Evolutionary conservation across 2,329 filamentous ascomycete genomes (phyloP).

Genomic region (Arthrocladium fulminans): DNA sequence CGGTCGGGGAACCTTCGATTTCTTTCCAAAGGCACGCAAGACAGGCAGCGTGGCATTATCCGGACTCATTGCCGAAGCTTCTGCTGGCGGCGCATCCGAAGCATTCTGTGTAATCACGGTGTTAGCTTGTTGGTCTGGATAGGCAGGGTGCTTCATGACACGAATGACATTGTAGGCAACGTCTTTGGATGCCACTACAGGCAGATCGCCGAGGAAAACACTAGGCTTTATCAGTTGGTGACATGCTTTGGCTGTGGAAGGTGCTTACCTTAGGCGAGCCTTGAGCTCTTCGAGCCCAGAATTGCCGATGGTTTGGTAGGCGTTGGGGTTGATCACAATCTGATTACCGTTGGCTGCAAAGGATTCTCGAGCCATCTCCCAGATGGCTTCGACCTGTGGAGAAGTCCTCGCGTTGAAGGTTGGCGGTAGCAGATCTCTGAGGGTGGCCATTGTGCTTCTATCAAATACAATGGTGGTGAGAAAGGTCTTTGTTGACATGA

Average conservation of each 20-base stretch:
- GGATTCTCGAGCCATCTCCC: conserved; percentile 27
- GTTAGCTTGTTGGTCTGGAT: conserved; percentile 16
- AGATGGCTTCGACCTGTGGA: conserved; percentile 21
- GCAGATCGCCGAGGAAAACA: conserved; percentile 21
- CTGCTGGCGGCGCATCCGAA: too few relatives aligned
- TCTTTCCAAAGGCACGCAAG: conserved; percentile 19
- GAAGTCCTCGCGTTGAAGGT: background rate
- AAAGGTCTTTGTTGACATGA: too few relatives aligned
- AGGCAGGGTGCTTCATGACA: conserved; percentile 24
- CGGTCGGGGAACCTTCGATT: conserved; percentile 35
- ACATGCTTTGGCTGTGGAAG: background rate
- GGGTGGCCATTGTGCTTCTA: too few relatives aligned
- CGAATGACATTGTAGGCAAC: conserved; percentile 25
- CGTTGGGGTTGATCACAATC: conserved; percentile 27
- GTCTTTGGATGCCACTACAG: conserved; percentile 25
- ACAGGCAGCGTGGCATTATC: conserved; percentile 18
- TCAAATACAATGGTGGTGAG: too few relatives aligned
- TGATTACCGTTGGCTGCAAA: conserved; percentile 27
- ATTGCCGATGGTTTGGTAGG: conserved; percentile 26
- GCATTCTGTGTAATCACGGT: too few relatives aligned
- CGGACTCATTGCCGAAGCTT: too few relatives aligned
- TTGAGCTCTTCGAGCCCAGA: conserved; percentile 27
- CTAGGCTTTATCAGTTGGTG: conserved; percentile 18
- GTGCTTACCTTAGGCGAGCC: conserved; percentile 25
- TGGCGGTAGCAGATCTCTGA: background rate